Percentiles rank a stretch among this genome's conserved stretches.
Evolutionary conservation across 768 basidiomycete species (phyloP).

Genomic region (Chalciporus piperatus): DNA sequence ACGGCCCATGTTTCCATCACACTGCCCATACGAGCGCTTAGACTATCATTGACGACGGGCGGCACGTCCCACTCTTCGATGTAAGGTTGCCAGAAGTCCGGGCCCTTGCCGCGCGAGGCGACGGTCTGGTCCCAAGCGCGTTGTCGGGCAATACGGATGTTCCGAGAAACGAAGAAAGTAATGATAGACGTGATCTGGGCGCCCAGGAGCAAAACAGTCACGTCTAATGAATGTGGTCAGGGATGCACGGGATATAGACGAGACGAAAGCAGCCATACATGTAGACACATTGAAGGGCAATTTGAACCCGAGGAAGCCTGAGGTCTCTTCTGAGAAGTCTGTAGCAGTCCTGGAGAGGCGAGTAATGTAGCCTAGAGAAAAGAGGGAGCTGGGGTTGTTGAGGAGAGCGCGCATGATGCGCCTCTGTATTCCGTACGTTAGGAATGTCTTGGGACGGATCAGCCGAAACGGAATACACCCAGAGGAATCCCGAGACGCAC

Average conservation of each 20-base stretch:
- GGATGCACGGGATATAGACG: neutral
- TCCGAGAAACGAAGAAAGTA: slow-evolving; percentile 78
- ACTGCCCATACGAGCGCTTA: slow-evolving; percentile 18
- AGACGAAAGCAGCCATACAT: slow-evolving; percentile 39
- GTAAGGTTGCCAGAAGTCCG: slow-evolving; percentile 82
- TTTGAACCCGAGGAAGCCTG: slow-evolving; percentile 63
- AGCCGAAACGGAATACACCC: neutral
- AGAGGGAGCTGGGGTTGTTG: slow-evolving; percentile 25
- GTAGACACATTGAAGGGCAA: slow-evolving; percentile 70
- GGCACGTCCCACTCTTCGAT: slow-evolving; percentile 79
- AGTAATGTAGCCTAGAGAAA: slow-evolving; percentile 25
- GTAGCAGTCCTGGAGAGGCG: slow-evolving; percentile 28
- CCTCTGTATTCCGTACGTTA: slow-evolving; percentile 72
- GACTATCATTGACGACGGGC: slow-evolving; percentile 36
- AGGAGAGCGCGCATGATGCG: slow-evolving; percentile 50
- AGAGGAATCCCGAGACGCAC: slow-evolving; percentile 35
- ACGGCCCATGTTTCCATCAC: slow-evolving; percentile 16
- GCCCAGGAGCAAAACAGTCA: slow-evolving; percentile 69
- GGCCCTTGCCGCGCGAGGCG: slow-evolving; percentile 74
- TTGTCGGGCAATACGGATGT: slow-evolving; percentile 75
- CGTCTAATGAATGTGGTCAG: slow-evolving; percentile 47
- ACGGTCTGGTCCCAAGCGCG: slow-evolving; percentile 84
- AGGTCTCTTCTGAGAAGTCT: slow-evolving; percentile 42
- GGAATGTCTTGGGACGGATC: slow-evolving; percentile 43
- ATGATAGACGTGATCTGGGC: slow-evolving; percentile 74